These are phyloP conservation scores for Fusarium piperis DNA, from an alignment of 2,329 filamentous ascomycete species.

Conservation along the genomic window DNA sequence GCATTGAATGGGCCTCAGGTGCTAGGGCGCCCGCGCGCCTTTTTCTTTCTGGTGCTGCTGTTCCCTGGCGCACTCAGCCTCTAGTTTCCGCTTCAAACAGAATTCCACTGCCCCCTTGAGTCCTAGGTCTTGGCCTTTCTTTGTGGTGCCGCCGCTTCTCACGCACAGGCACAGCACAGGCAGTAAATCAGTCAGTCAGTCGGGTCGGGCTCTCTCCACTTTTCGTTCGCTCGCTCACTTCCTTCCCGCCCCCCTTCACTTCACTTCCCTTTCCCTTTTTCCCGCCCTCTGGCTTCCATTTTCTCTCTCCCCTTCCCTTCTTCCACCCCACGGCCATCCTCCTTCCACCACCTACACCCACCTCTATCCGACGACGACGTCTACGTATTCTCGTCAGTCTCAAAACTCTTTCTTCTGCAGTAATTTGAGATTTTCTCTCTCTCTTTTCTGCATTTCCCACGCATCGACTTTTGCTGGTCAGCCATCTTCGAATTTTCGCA, in stretches of 20 bases:
- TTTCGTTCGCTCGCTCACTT: constrained; percentile 30
- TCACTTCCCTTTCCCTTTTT: constrained; percentile 25
- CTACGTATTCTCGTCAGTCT: constrained; percentile 20
- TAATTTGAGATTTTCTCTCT: constrained; percentile 10
- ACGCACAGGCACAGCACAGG: constrained; percentile 2
- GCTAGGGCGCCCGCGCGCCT: not conserved
- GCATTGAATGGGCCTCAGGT: constrained; percentile 4
- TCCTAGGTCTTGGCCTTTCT: constrained; percentile 8
- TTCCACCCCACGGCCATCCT: constrained; percentile 32
- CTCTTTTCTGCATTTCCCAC: constrained; percentile 5
- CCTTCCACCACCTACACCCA: constrained; percentile 32
- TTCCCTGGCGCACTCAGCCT: constrained; percentile 5
- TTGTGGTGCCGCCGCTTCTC: not conserved
- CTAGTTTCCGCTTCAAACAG: constrained; percentile 7
- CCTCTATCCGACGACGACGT: constrained; percentile 23
- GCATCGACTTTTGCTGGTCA: constrained; percentile 2
- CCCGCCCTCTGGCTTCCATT: constrained; percentile 30
- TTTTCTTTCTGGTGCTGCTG: not conserved
- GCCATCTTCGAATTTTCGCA: constrained; percentile 12
- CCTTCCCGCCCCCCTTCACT: constrained; percentile 31
- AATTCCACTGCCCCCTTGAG: constrained; percentile 20
- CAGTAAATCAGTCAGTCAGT: not conserved
- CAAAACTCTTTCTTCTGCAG: not conserved
- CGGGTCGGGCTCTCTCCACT: constrained; percentile 31
- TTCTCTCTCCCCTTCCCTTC: constrained; percentile 27